phyloP scores from a whole-genome alignment of 345 rosid species.

The Camelina sativa region DNA sequence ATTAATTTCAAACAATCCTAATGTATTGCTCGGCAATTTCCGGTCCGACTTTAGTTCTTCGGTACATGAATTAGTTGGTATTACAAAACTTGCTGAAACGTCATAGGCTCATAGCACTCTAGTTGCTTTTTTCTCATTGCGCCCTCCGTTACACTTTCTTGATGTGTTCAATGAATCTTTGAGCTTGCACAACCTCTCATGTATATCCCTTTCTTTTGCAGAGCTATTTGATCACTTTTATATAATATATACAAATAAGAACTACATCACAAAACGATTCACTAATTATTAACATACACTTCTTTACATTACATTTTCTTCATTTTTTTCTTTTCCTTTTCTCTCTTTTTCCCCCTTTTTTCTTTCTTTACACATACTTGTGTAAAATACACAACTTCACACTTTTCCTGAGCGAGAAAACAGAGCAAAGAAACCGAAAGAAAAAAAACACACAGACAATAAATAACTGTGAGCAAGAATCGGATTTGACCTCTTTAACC shows the following conservation, averaged over 20 bases:
- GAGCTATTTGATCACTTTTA: not conserved
- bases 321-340: not conserved
- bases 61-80: not conserved
- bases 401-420: conserved; percentile 21
- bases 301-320: not conserved
- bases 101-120: too few species aligned
- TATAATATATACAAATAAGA: not conserved
- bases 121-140: too few species aligned
- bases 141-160: not conserved
- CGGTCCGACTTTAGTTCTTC: not conserved
- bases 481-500: conserved; percentile 12
- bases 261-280: not conserved
- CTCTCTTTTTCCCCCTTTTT: not conserved
- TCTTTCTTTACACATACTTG: not conserved
- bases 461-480: conserved; percentile 13
- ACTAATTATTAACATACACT: not conserved
- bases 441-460: not conserved
- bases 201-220: not conserved
- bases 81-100: not conserved
- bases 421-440: conserved; percentile 1
- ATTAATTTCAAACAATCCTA: not conserved
- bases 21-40: not conserved
- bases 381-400: conserved; percentile 4
- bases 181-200: not conserved
- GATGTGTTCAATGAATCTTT: not conserved